Evolutionary conservation across 495 filamentous ascomycete genomes (phyloP), one percentile per base, ranked within the genome.

Genomic region (Talaromyces stipitatus): DNA sequence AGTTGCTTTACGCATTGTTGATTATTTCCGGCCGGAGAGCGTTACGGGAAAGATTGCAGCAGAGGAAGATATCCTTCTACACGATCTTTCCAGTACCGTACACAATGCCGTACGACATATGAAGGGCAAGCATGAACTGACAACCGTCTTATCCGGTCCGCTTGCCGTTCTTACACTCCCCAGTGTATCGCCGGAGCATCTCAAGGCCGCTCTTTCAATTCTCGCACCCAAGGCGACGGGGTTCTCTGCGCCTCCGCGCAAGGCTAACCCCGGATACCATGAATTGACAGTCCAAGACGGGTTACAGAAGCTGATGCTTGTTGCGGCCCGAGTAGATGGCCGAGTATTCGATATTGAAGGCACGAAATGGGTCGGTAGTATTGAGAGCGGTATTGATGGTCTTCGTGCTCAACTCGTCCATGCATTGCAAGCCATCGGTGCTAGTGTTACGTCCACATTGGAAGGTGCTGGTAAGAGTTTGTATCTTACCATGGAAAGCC

Each of bases 261-360:
- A 81, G 66, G 83, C 81, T 55, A 89, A 84, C 64, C 90, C 91
- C 0, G 85, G 83, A 2, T 92, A 92, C 71, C 78, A 92, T 71
- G 92, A 96, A 50, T 71, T 80, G 2, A 68, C 78, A 11, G 85
- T 90, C 38, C 89, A 95, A 73, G 78, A 69, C 51, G 95, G 89
- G 38, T 65, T 97, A 64, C 83, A 88, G 69, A 98, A 98, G 72
- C 70, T 97, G 56, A 72, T 95, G 68, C 63, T 98, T 30, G 71
- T 97, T 43, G 95, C 90, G 55, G 91, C 91, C 16, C 79, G 94
- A 55, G 82, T 96, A 23, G 84, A 88, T 61, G 87, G 87, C 58
- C 83, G 81, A 72, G 87, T 91, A 45, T 90, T 97, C 63, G 95
- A 98, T 72, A 64, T 78, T 27, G 85, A 85, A 16, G 85, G 89